phyloP scores from a whole-genome alignment of 495 filamentous ascomycete genomes.

The Trichoderma asperelloides region DNA sequence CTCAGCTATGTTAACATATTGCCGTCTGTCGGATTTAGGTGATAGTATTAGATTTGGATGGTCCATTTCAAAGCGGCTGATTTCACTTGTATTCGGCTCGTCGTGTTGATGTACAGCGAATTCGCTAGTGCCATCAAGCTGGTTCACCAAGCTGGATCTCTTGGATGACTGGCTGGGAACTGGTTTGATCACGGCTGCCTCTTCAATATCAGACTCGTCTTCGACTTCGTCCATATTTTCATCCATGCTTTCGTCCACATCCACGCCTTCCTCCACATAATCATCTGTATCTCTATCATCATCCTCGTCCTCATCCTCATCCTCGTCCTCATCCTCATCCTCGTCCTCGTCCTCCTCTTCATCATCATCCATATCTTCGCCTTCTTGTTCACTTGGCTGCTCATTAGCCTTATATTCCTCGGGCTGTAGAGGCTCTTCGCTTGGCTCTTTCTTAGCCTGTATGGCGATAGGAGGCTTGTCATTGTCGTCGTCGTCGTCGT shows the following conservation, averaged over 20 bases:
- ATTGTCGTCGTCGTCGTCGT: constrained; percentile 19
- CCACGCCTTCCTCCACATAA: neutral
- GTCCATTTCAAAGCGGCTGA: neutral
- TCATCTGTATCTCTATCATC: constrained; percentile 11
- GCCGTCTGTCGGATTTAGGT: too few species aligned
- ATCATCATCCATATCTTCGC: neutral
- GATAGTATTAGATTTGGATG: constrained; percentile 4
- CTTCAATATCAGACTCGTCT: constrained; percentile 3
- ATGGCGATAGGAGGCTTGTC: neutral
- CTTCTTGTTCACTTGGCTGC: constrained; percentile 11
- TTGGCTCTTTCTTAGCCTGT: neutral
- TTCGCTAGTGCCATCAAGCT: neutral
- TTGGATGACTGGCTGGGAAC: neutral
- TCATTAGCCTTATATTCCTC: neutral
- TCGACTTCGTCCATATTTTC: constrained; percentile 13
- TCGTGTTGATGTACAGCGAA: neutral
- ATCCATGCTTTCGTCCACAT: neutral
- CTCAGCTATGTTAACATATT: neutral
- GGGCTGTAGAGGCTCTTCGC: neutral
- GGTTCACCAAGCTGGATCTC: neutral
- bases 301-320: constrained; percentile 12
- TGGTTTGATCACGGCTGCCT: neutral
- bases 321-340: constrained; percentile 12
- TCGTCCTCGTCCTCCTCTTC: constrained; percentile 15
- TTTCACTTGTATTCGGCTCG: neutral